These are phyloP conservation scores for Solioccasus polychromus DNA, from an alignment of 768 basidiomycete genomes.

Conservation along the genomic window DNA sequence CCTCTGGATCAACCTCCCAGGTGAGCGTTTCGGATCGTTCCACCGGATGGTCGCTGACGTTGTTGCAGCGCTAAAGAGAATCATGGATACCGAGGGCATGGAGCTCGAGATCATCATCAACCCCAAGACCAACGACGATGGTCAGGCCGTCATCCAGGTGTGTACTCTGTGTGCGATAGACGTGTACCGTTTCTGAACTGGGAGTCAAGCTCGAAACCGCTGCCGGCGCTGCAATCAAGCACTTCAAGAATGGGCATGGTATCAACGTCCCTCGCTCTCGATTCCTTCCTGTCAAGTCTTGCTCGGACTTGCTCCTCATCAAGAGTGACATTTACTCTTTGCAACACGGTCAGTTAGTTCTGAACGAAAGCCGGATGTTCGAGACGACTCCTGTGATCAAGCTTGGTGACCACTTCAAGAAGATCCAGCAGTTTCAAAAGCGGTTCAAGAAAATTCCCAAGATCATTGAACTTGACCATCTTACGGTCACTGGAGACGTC, in stretches of 20 bases:
- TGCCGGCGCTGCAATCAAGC: conserved; percentile 73
- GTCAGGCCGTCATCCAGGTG: conserved; percentile 66
- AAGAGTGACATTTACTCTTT: conserved; percentile 70
- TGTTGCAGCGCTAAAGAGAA: conserved; percentile 60
- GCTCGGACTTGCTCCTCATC: conserved; percentile 63
- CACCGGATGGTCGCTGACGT: conserved; percentile 2
- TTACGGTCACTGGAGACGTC: conserved; percentile 70
- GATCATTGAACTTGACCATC: conserved; percentile 70
- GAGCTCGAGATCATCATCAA: conserved; percentile 83
- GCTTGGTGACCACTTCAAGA: conserved; percentile 77
- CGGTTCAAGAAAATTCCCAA: conserved; percentile 75
- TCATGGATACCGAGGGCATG: conserved; percentile 65
- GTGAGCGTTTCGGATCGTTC: conserved; percentile 19
- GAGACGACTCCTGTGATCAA: conserved; percentile 69
- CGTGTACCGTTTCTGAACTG: neutral
- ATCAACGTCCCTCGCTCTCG: conserved; percentile 72
- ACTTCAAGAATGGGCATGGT: conserved; percentile 63
- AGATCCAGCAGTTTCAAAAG: conserved; percentile 68
- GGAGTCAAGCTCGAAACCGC: conserved; percentile 61
- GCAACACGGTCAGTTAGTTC: conserved; percentile 64
- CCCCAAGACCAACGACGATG: conserved; percentile 65
- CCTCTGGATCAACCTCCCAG: conserved; percentile 53
- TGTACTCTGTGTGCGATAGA: neutral
- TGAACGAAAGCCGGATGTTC: conserved; percentile 59
- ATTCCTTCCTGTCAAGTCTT: conserved; percentile 66